Conservation (phyloP, 345 rosid genomes). For the Aquilaria malaccensis region DNA sequence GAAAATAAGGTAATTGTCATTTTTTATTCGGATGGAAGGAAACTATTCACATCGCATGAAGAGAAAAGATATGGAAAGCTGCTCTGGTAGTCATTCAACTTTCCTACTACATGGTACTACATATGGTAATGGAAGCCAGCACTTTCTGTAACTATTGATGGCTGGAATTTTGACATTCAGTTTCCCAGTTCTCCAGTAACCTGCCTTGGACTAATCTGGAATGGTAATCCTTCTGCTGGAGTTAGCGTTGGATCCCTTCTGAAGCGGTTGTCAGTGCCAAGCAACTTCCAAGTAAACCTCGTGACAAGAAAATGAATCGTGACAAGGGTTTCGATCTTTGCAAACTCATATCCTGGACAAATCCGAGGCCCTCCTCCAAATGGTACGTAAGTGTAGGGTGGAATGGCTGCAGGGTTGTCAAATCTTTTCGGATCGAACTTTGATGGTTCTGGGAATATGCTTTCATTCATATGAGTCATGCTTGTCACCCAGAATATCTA, state of each 20-base stretch:
- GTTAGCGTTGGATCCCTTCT: slow-evolving; percentile 39
- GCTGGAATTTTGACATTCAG: too few species aligned
- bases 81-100: too few species aligned
- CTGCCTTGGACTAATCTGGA: slow-evolving; percentile 19
- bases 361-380: slow-evolving; percentile 46
- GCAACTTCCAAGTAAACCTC: slow-evolving; percentile 36
- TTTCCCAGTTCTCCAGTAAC: too few species aligned
- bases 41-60: too few species aligned
- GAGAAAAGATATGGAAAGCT: too few species aligned
- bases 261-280: slow-evolving; percentile 25
- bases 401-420: slow-evolving; percentile 34
- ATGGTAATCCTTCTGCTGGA: slow-evolving; percentile 37
- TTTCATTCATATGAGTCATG: slow-evolving; percentile 43
- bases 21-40: too few species aligned
- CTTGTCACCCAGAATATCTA: slow-evolving; percentile 40
- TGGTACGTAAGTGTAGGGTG: slow-evolving; percentile 41
- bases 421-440: slow-evolving; percentile 42
- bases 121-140: too few species aligned
- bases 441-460: slow-evolving; percentile 36
- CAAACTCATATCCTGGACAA: slow-evolving; percentile 53
- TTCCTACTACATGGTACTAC: too few species aligned
- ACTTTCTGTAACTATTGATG: too few species aligned
- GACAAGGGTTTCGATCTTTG: slow-evolving; percentile 41
- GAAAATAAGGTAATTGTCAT: too few species aligned
- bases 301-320: slow-evolving; percentile 41